Percentiles rank a stretch among this genome's conserved stretches.
Conservation (phyloP, 176 grass and related monocot genomes). For the Zizania latifolia region DNA sequence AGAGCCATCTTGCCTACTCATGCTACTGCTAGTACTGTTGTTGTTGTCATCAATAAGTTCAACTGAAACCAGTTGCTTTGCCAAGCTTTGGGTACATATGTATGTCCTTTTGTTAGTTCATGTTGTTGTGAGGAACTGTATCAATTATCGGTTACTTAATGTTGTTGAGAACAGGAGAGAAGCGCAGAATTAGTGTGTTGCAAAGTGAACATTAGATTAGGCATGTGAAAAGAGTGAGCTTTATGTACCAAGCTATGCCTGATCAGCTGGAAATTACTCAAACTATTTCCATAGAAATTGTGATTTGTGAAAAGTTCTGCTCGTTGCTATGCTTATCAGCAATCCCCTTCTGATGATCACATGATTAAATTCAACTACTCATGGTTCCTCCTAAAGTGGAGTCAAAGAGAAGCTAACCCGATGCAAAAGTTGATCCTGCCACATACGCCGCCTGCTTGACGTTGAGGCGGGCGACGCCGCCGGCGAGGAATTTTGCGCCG, state of each 20-base stretch:
- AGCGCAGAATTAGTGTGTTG: background rate
- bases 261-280: conserved; percentile 7
- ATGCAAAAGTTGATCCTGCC: too few species aligned
- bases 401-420: too few species aligned
- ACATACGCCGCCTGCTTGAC: too few species aligned
- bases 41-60: conserved; percentile 28
- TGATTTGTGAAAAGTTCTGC: background rate
- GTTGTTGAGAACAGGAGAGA: background rate
- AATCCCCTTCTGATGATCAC: background rate
- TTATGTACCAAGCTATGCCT: conserved; percentile 3
- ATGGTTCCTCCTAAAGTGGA: background rate
- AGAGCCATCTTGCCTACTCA: conserved; percentile 67
- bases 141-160: background rate
- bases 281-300: background rate
- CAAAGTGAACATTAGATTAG: background rate
- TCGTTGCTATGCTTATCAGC: background rate
- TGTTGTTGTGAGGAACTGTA: background rate
- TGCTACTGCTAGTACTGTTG: conserved; percentile 47
- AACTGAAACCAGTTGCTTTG: conserved; percentile 3
- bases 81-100: conserved; percentile 34
- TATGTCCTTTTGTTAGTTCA: conserved; percentile 13
- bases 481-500: too few species aligned
- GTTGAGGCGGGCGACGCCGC: too few species aligned
- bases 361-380: background rate
- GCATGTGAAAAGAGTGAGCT: background rate